phyloP scores from a whole-genome alignment of 768 basidiomycete species.

The Tulasnella sp. region DNA sequence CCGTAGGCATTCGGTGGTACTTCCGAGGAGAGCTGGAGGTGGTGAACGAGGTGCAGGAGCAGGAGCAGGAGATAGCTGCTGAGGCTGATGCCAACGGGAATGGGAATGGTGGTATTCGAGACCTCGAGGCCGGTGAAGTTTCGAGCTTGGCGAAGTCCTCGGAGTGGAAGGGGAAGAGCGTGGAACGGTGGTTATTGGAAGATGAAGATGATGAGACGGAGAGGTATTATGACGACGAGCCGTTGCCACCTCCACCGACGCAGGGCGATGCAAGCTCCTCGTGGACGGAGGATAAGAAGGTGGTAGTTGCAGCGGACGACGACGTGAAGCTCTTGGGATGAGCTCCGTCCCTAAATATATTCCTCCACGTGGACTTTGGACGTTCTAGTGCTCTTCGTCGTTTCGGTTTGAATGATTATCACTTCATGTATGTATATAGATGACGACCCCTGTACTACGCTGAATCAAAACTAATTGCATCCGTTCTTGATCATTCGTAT shows the following conservation, averaged over 20 bases:
- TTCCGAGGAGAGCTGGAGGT: constrained; percentile 52
- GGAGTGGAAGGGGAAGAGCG: constrained; percentile 13
- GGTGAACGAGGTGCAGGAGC: constrained; percentile 27
- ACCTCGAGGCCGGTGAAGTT: neutral
- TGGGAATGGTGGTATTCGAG: neutral
- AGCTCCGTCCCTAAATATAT: too few species aligned
- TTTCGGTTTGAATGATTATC: too few species aligned
- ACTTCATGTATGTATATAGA: too few species aligned
- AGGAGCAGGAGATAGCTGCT: constrained; percentile 26
- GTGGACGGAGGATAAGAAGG: too few species aligned
- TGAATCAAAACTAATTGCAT: too few species aligned
- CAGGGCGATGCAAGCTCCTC: too few species aligned
- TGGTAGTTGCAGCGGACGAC: too few species aligned
- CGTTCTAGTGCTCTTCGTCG: too few species aligned
- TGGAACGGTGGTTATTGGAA: neutral
- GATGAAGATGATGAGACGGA: constrained; percentile 1
- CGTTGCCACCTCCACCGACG: constrained; percentile 11
- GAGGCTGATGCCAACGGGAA: constrained; percentile 8
- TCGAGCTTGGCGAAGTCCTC: neutral
- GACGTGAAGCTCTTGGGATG: too few species aligned
- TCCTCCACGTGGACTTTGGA: too few species aligned
- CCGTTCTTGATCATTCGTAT: too few species aligned
- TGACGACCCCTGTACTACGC: too few species aligned
- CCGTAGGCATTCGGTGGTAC: constrained; percentile 77
- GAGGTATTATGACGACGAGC: constrained; percentile 8